phyloP scores from a whole-genome alignment of 108 stramenopile genomes.

The Thalassiosira profunda region DNA sequence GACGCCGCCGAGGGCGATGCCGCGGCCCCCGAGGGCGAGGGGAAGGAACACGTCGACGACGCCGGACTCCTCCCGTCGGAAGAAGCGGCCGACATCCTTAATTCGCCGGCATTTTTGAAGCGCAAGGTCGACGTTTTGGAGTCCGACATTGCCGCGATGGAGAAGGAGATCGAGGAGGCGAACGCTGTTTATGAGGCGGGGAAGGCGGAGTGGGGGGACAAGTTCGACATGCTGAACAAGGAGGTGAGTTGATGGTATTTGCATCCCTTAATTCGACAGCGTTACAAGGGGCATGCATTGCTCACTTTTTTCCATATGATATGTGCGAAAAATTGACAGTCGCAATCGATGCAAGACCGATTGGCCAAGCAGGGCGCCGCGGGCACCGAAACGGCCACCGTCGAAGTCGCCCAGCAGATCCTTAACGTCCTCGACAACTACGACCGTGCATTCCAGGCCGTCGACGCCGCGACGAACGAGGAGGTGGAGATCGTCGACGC shows the following conservation, averaged over 20 bases:
- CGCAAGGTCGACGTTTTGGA: constrained; percentile 85
- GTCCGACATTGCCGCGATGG: constrained; percentile 63
- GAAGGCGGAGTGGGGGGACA: constrained; percentile 86
- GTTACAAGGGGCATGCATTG: not conserved
- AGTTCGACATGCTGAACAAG: constrained; percentile 59
- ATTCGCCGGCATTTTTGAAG: constrained; percentile 83
- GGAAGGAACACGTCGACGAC: no score
- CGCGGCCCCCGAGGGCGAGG: no score
- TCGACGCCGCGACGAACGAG: constrained; percentile 62
- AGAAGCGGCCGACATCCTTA: constrained; percentile 71
- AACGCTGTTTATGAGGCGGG: constrained; percentile 57
- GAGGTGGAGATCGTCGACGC: constrained; percentile 70
- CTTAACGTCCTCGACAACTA: constrained; percentile 82
- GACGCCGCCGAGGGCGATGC: no score
- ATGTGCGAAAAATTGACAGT: constrained; percentile 1
- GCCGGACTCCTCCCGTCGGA: constrained; percentile 3
- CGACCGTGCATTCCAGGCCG: constrained; percentile 80
- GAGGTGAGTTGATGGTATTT: constrained; percentile 62
- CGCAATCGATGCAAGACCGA: constrained; percentile 63
- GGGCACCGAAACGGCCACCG: constrained; percentile 61
- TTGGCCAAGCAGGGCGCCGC: constrained; percentile 59
- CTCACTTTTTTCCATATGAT: not conserved
- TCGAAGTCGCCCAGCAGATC: constrained; percentile 63
- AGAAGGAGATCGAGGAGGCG: constrained; percentile 63
- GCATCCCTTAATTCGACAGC: not conserved